These are phyloP conservation scores for Schizophyllum commune DNA, from an alignment of 1,284 basidiomycete species.

Conservation along the genomic window DNA sequence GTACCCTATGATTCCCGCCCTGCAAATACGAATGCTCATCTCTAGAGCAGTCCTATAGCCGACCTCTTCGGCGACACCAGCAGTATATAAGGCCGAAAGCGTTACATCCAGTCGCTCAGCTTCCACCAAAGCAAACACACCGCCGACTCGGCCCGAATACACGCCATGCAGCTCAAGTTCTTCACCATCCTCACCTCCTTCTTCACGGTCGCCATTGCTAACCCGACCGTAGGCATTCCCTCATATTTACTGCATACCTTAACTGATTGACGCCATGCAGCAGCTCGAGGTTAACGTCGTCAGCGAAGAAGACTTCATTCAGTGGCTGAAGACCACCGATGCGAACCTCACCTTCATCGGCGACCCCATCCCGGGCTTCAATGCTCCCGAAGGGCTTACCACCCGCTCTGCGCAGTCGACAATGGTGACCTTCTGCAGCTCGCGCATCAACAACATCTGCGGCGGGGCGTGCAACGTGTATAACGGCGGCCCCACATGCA, in stretches of 20 bases:
- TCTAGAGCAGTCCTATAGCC: too few species aligned
- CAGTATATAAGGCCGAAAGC: too few species aligned
- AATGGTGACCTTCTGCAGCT: constrained; percentile 18
- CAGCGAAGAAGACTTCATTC: not conserved
- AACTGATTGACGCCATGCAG: not conserved
- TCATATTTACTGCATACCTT: not conserved
- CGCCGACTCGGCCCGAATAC: too few species aligned
- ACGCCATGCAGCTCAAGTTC: constrained; percentile 3
- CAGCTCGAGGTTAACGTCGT: not conserved
- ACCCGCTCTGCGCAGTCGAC: constrained; percentile 1
- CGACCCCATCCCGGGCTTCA: constrained; percentile 7
- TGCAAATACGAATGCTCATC: too few species aligned
- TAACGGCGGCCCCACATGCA: constrained; percentile 17
- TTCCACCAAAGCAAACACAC: not conserved
- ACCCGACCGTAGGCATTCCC: not conserved
- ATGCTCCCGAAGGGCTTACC: not conserved
- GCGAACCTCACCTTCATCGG: constrained; percentile 19
- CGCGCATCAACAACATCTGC: constrained; percentile 12
- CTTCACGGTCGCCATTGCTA: not conserved
- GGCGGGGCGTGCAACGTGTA: constrained; percentile 18
- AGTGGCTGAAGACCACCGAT: constrained; percentile 18
- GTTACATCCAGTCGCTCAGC: too few species aligned
- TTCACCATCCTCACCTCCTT: not conserved
- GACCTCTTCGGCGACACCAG: too few species aligned
- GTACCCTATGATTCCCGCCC: too few species aligned